Evolutionary conservation across 805 yeast species (phyloP).

Genomic region (Cyberlindnera petersonii): DNA sequence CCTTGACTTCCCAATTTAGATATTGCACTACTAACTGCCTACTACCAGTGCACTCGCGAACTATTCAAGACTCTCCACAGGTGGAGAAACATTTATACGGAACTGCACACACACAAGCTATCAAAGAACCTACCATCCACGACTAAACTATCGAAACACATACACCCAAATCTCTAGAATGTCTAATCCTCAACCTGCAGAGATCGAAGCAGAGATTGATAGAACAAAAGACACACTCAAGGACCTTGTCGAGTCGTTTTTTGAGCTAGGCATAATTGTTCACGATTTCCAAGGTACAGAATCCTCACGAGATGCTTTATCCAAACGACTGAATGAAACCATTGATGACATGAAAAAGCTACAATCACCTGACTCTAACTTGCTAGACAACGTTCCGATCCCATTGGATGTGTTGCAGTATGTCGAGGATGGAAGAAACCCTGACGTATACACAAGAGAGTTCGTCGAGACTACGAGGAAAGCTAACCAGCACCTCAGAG

Average conservation of each 20-base stretch:
- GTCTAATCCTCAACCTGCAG: slow-evolving; percentile 5
- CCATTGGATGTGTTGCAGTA: slow-evolving; percentile 88
- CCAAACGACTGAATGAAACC: slow-evolving; percentile 37
- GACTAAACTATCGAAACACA: not conserved
- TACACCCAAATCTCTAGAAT: slow-evolving; percentile 1
- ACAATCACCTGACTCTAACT: slow-evolving; percentile 29
- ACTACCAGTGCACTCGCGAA: no score
- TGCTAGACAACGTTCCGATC: slow-evolving; percentile 42
- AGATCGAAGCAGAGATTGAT: slow-evolving; percentile 28
- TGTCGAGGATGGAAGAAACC: slow-evolving; percentile 94
- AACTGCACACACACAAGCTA: not conserved
- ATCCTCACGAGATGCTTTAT: slow-evolving; percentile 60
- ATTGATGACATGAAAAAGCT: slow-evolving; percentile 37
- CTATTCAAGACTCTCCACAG: not conserved
- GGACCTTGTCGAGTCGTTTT: slow-evolving; percentile 68
- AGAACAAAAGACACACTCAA: slow-evolving; percentile 35
- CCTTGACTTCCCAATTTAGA: slow-evolving; percentile 6
- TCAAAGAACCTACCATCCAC: not conserved
- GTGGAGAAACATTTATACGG: not conserved
- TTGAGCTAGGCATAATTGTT: slow-evolving; percentile 85
- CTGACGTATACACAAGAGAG: slow-evolving; percentile 95
- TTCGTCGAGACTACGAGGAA: slow-evolving; percentile 91
- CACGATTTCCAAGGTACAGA: slow-evolving; percentile 92
- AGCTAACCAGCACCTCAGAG: slow-evolving; percentile 82
- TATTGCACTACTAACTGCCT: not conserved